These are phyloP conservation scores for Clonostachys byssicola DNA, from an alignment of 2,329 filamentous ascomycete genomes.

Conservation along the genomic window DNA sequence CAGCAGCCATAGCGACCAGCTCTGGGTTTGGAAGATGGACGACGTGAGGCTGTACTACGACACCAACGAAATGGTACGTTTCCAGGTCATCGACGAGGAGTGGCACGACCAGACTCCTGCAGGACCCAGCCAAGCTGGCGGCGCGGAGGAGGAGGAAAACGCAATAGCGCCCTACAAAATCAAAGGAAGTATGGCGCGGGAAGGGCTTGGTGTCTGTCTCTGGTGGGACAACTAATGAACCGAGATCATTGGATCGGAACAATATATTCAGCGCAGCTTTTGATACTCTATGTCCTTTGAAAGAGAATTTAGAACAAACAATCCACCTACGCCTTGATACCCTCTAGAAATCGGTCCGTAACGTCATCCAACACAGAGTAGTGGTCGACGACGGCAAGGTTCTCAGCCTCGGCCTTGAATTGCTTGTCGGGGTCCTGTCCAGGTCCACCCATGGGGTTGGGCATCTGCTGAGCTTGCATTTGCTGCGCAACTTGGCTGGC, in stretches of 20 bases:
- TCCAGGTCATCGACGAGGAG: slow-evolving; percentile 80
- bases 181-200: slow-evolving; percentile 58
- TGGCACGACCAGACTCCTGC: slow-evolving; percentile 86
- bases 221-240: slow-evolving; percentile 51
- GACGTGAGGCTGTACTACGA: slow-evolving; percentile 80
- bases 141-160: slow-evolving; percentile 53
- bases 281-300: slow-evolving; percentile 1
- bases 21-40: slow-evolving; percentile 82
- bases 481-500: slow-evolving; percentile 90
- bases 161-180: slow-evolving; percentile 70
- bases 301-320: neutral
- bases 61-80: slow-evolving; percentile 80
- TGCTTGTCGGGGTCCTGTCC: slow-evolving; percentile 95
- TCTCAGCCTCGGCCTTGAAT: slow-evolving; percentile 89
- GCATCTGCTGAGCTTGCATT: slow-evolving; percentile 58
- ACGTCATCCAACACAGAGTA: slow-evolving; percentile 87
- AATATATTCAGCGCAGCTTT: neutral
- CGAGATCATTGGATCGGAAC: too few relatives aligned
- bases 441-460: slow-evolving; percentile 70
- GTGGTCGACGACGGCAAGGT: slow-evolving; percentile 91
- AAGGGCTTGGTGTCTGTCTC: slow-evolving; percentile 57
- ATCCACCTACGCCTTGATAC: slow-evolving; percentile 27
- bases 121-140: slow-evolving; percentile 36
- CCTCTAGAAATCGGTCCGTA: slow-evolving; percentile 74
- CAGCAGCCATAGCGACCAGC: slow-evolving; percentile 69